phyloP scores from a whole-genome alignment of 495 filamentous ascomycete species.

The Talaromyces adpressus region DNA sequence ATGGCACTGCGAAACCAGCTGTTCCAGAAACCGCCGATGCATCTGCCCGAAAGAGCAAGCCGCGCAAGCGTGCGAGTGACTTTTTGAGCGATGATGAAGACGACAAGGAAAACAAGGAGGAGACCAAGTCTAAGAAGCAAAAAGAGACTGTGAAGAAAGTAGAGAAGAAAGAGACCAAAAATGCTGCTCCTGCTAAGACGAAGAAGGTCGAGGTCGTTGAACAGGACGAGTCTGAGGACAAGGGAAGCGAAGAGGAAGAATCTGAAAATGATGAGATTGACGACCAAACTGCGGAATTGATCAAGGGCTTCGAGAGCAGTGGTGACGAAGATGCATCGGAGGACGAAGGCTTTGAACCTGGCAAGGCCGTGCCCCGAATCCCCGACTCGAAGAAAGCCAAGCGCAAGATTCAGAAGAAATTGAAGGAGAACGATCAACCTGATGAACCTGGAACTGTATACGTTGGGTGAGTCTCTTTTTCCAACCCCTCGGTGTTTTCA shows the following conservation, averaged over 20 bases:
- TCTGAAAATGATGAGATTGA: conserved; percentile 40
- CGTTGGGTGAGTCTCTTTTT: conserved; percentile 48
- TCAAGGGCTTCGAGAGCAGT: conserved; percentile 76
- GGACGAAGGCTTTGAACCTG: conserved; percentile 48
- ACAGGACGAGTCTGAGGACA: conserved; percentile 19
- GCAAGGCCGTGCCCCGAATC: conserved; percentile 49
- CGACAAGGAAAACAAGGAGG: conserved; percentile 21
- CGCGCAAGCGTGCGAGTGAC: conserved; percentile 50
- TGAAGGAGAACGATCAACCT: conserved; percentile 26
- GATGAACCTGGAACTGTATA: conserved; percentile 75
- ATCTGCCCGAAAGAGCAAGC: conserved; percentile 29
- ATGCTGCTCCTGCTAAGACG: conserved; percentile 20
- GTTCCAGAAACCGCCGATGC: conserved; percentile 21
- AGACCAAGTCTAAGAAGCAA: conserved; percentile 11
- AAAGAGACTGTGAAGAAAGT: conserved; percentile 8
- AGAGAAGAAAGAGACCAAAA: conserved; percentile 33
- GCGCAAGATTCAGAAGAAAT: conserved; percentile 46
- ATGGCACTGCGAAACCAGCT: conserved; percentile 21
- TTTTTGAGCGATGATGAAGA: conserved; percentile 40
- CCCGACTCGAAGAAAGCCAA: conserved; percentile 61
- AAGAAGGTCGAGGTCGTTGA: conserved; percentile 17
- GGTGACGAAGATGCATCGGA: conserved; percentile 52
- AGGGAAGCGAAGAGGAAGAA: conserved; percentile 27
- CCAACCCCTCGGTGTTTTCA: not conserved
- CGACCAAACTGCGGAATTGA: conserved; percentile 64